Conservation (phyloP, 2,329 filamentous ascomycete species). For the Aulographum hederae region DNA sequence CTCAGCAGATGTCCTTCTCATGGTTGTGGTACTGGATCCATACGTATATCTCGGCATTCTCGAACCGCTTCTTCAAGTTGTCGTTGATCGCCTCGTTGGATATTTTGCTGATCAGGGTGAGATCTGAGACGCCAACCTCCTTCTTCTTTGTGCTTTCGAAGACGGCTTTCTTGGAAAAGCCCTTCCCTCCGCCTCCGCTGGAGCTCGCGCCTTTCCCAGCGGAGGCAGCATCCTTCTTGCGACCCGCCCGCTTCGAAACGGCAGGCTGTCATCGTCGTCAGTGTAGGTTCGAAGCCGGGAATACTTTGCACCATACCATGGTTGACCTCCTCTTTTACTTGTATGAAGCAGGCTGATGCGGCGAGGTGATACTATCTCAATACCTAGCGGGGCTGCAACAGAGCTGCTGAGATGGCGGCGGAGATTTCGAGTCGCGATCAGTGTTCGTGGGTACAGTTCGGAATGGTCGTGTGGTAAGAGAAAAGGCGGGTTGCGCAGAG, state of each 20-base stretch:
- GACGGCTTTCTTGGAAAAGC: slow-evolving; percentile 67
- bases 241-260: slow-evolving; percentile 38
- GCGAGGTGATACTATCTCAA: too few species aligned
- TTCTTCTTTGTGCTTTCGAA: slow-evolving; percentile 98
- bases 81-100: slow-evolving; percentile 99
- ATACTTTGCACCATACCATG: too few species aligned
- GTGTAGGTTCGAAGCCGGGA: too few species aligned
- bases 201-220: slow-evolving; percentile 23
- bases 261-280: too few species aligned
- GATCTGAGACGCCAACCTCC: slow-evolving; percentile 94
- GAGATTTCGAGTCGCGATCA: too few species aligned
- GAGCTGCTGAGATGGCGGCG: too few species aligned
- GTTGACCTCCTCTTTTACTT: too few species aligned
- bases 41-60: slow-evolving; percentile 90
- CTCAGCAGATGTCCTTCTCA: slow-evolving; percentile 5
- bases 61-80: slow-evolving; percentile 94
- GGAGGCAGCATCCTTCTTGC: slow-evolving; percentile 30
- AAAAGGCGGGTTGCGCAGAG: too few species aligned
- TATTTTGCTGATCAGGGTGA: slow-evolving; percentile 94
- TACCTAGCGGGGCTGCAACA: too few species aligned
- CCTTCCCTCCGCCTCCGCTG: slow-evolving; percentile 37
- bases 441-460: too few species aligned
- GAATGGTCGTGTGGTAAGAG: too few species aligned
- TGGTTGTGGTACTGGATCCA: slow-evolving; percentile 12
- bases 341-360: too few species aligned